phyloP scores from a whole-genome alignment of 176 grass and related monocot genomes.

The Dactylis glomerata region DNA sequence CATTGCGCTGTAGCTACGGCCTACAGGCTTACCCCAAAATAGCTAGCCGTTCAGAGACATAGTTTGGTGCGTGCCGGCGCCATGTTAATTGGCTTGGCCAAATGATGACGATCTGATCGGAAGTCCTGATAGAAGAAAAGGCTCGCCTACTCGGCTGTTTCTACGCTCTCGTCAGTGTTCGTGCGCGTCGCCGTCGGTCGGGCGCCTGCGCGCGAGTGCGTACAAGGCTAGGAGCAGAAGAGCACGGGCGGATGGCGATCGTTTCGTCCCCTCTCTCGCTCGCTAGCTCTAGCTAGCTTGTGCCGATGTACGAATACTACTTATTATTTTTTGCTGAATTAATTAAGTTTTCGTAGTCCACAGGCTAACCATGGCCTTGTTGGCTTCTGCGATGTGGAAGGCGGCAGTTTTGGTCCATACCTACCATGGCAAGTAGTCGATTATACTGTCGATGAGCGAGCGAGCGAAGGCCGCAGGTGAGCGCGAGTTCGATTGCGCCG shows the following conservation, averaged over 20 bases:
- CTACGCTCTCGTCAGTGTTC: background rate
- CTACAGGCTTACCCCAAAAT: background rate
- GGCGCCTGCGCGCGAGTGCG: background rate
- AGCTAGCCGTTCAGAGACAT: background rate
- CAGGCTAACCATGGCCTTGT: background rate
- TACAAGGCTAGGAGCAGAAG: background rate
- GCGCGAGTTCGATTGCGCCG: background rate
- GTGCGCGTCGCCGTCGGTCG: background rate
- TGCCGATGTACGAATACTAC: background rate
- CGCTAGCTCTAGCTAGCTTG: background rate
- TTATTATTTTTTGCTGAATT: no score
- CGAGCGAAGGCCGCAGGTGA: background rate
- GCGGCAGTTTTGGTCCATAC: conserved; percentile 4
- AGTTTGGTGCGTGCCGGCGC: background rate
- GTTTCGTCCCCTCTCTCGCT: background rate
- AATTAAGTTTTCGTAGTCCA: background rate
- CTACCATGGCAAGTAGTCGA: background rate
- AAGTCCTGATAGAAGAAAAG: background rate
- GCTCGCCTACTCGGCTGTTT: background rate
- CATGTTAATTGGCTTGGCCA: background rate
- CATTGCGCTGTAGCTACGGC: background rate
- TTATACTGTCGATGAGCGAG: background rate
- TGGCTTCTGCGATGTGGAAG: background rate
- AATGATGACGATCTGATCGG: background rate
- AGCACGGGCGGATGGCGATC: conserved; percentile 14